Percentiles rank a stretch among this genome's conserved stretches.
phyloP scores from a whole-genome alignment of 2,329 filamentous ascomycete species.

The Phyllosticta citriasiana region DNA sequence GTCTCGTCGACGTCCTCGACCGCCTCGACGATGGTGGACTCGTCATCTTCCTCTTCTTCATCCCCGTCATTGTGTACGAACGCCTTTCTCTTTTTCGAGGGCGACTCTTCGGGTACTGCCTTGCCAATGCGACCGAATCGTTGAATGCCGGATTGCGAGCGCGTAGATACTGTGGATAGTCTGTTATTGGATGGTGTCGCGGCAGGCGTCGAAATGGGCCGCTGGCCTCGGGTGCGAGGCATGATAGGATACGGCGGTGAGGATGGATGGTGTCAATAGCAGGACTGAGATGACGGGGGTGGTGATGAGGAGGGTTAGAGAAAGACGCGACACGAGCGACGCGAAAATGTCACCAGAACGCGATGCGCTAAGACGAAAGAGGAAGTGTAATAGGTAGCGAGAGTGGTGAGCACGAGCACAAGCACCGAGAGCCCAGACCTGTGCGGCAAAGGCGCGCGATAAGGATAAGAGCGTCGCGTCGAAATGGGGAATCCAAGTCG shows the following conservation, averaged over 20 bases:
- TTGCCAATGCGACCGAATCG: conserved; percentile 5
- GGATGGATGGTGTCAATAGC: background rate
- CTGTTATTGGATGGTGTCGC: conserved; percentile 2
- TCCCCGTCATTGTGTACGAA: background rate
- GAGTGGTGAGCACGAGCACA: background rate
- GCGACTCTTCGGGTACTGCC: background rate
- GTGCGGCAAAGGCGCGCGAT: background rate
- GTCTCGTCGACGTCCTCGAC: background rate
- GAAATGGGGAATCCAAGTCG: background rate
- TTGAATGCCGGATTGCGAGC: conserved; percentile 7
- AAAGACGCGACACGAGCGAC: background rate
- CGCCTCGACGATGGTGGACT: background rate
- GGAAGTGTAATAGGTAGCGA: conserved; percentile 1
- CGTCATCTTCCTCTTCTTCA: background rate
- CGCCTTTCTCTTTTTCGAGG: conserved; percentile 9
- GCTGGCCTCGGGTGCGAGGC: conserved; percentile 1
- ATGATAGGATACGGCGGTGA: conserved; percentile 2
- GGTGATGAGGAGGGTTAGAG: background rate
- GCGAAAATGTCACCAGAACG: conserved; percentile 6
- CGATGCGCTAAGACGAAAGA: background rate
- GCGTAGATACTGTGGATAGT: background rate
- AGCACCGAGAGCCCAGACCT: background rate
- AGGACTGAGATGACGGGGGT: background rate
- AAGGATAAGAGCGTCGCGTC: background rate
- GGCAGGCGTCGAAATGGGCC: conserved; percentile 1